Conservation (phyloP, 768 basidiomycete genomes). For the Lactarius deliciosus region DNA sequence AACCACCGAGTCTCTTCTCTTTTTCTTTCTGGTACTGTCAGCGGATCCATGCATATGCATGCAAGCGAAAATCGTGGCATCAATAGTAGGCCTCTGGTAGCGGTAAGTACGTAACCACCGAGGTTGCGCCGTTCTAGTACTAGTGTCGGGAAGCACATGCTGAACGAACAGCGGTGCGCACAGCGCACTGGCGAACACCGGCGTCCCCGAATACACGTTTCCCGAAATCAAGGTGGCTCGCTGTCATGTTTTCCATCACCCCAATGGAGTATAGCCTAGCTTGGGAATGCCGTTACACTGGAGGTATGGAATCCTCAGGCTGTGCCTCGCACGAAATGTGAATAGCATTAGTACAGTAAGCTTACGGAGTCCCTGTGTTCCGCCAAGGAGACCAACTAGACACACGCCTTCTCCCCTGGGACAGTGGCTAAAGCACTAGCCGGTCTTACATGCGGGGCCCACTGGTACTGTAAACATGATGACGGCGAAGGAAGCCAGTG, state of each 20-base stretch:
- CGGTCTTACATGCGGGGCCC: background rate
- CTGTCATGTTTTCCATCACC: background rate
- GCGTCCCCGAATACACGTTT: background rate
- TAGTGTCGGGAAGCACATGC: background rate
- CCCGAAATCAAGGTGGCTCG: background rate
- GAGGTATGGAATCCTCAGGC: background rate
- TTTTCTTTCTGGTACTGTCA: background rate
- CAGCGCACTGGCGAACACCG: background rate
- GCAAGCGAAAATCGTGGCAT: background rate
- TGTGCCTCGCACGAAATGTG: background rate
- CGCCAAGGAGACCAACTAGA: background rate
- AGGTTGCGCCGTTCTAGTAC: background rate
- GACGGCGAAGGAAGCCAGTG: background rate
- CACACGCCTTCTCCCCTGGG: background rate
- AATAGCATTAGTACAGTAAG: conserved; percentile 2
- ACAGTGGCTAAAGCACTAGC: background rate
- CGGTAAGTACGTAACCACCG: background rate
- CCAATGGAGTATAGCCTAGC: background rate
- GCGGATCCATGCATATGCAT: background rate
- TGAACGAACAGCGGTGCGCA: background rate
- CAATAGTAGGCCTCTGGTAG: background rate
- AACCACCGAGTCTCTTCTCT: background rate
- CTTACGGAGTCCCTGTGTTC: background rate
- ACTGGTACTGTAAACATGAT: background rate
- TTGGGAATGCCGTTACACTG: background rate